phyloP scores from a whole-genome alignment of 805 yeast species.

The Candida glaebosa region DNA sequence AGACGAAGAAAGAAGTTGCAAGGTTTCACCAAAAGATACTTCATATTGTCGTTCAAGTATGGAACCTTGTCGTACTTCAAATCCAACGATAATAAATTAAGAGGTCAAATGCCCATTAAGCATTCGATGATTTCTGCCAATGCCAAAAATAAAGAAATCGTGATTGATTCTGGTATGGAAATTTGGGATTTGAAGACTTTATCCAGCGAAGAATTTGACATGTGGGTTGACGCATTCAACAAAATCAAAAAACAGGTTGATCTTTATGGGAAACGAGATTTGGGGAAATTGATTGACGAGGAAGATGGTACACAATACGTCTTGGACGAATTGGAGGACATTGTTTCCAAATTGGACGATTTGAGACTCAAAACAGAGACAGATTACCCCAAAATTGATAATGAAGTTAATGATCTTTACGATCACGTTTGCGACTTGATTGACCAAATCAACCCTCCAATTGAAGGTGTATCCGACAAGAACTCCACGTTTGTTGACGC shows the following conservation, averaged over 20 bases:
- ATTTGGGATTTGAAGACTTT: slow-evolving; percentile 83
- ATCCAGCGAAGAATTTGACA: slow-evolving; percentile 60
- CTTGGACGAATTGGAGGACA: slow-evolving; percentile 13
- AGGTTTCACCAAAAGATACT: slow-evolving; percentile 82
- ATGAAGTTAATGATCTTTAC: slow-evolving; percentile 12
- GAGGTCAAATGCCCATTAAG: slow-evolving; percentile 90
- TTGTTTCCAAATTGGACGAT: slow-evolving; percentile 20
- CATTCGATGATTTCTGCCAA: slow-evolving; percentile 82
- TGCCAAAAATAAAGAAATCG: slow-evolving; percentile 60
- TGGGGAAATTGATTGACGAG: slow-evolving; percentile 7
- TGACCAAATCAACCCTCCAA: slow-evolving; percentile 10
- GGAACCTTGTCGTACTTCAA: slow-evolving; percentile 84
- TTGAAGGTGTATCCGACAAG: slow-evolving; percentile 16
- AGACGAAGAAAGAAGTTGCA: slow-evolving; percentile 78
- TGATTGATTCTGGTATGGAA: slow-evolving; percentile 92
- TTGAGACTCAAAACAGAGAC: slow-evolving; percentile 12
- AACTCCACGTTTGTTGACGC: slow-evolving; percentile 36
- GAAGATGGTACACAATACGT: slow-evolving; percentile 8
- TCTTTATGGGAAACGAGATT: slow-evolving; percentile 1
- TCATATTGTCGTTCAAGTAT: slow-evolving; percentile 74
- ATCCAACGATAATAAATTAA: slow-evolving; percentile 63
- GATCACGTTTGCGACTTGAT: slow-evolving; percentile 19
- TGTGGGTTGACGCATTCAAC: slow-evolving; percentile 83
- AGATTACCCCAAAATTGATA: slow-evolving; percentile 7
- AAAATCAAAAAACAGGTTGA: slow-evolving; percentile 32